Evolutionary conservation across 148 eudicot genomes (phyloP).

Genomic region (Amaranthus cruentus): DNA sequence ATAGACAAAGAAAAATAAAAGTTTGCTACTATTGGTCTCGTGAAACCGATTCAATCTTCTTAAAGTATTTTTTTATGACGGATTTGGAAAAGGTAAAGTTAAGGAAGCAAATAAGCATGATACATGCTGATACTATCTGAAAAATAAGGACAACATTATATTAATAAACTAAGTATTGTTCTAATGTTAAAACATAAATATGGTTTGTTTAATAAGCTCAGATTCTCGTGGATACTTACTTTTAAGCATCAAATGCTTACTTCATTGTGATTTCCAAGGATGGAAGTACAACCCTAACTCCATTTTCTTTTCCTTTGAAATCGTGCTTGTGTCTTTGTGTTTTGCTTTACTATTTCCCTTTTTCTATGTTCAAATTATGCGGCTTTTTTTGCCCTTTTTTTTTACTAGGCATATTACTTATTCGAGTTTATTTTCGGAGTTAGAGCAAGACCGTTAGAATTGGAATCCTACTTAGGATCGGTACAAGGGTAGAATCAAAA

Average conservation of each 20-base stretch:
- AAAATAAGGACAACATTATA: slow-evolving; percentile 8
- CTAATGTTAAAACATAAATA: background rate
- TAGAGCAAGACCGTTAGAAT: too few relatives aligned
- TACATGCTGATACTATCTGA: slow-evolving; percentile 11
- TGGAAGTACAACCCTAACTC: slow-evolving; percentile 44
- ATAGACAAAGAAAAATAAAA: background rate
- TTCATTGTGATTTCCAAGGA: slow-evolving; percentile 26
- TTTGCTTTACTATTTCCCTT: slow-evolving; percentile 4
- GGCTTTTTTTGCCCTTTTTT: background rate
- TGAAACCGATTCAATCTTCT: slow-evolving; percentile 12
- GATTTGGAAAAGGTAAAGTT: slow-evolving; percentile 12
- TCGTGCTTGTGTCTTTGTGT: slow-evolving; percentile 21
- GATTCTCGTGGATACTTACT: slow-evolving; percentile 26
- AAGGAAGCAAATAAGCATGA: slow-evolving; percentile 1
- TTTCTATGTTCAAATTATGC: slow-evolving; percentile 15
- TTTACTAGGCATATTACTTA: too few relatives aligned
- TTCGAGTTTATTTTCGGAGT: too few relatives aligned
- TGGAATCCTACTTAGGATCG: too few relatives aligned
- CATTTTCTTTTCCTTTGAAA: slow-evolving; percentile 22
- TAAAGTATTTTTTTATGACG: slow-evolving; percentile 7
- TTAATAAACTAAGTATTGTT: slow-evolving; percentile 10
- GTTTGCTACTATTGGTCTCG: slow-evolving; percentile 8
- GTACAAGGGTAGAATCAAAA: too few relatives aligned
- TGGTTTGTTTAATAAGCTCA: slow-evolving; percentile 38
- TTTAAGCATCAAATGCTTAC: slow-evolving; percentile 29